phyloP scores from a whole-genome alignment of 202 grass and related monocot species.

The Setaria viridis region DNA sequence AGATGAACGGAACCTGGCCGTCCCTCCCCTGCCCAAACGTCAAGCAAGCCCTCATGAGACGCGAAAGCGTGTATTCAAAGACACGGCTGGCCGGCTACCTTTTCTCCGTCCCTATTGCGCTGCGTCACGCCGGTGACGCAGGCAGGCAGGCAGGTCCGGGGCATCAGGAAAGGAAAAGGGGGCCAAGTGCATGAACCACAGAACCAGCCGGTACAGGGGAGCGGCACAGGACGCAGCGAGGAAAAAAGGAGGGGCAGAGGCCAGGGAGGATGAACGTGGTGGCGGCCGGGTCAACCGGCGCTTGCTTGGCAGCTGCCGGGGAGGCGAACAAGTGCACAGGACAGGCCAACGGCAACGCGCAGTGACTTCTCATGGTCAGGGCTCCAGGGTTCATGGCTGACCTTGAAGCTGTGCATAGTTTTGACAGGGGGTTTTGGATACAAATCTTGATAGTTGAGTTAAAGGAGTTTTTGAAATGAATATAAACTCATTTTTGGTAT shows the following conservation, averaged over 20 bases:
- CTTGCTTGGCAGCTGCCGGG: constrained; percentile 9
- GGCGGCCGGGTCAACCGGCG: neutral
- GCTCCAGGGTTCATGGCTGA: neutral
- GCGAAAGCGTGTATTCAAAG: constrained; percentile 11
- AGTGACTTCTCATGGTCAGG: neutral
- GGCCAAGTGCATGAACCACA: constrained; percentile 45
- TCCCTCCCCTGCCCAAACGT: neutral
- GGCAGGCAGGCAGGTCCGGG: neutral
- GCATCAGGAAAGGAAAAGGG: neutral
- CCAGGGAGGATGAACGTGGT: constrained; percentile 1
- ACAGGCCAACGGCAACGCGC: neutral
- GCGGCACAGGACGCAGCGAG: constrained; percentile 4
- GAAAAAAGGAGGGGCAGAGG: neutral
- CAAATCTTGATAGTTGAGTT: neutral
- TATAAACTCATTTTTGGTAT: neutral
- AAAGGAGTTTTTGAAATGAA: neutral
- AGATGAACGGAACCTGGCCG: constrained; percentile 31
- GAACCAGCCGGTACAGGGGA: neutral
- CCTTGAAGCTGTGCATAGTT: neutral
- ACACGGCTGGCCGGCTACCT: neutral
- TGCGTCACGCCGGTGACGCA: constrained; percentile 41
- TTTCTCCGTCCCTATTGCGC: too few species aligned
- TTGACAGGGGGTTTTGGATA: neutral
- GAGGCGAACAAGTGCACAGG: neutral
- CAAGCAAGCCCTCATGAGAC: neutral